Evolutionary conservation across 2,329 filamentous ascomycete genomes (phyloP).

Genomic region (Pyrenophora teres): DNA sequence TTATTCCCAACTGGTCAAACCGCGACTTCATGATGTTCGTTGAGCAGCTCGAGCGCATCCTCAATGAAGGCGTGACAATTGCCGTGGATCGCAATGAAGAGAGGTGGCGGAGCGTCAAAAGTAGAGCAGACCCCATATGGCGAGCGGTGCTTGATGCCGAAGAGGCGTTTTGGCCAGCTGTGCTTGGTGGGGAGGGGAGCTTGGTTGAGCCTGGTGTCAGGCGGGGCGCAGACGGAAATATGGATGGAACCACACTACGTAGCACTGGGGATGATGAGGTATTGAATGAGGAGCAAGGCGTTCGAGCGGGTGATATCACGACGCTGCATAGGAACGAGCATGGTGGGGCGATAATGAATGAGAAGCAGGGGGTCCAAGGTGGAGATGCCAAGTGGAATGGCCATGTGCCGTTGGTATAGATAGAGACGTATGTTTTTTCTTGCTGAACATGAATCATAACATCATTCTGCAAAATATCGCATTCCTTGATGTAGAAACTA

Average conservation of each 20-base stretch:
- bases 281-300: conserved; percentile 2
- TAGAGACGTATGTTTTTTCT: too few species aligned
- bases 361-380: neutral
- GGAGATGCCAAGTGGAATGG: neutral
- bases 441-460: too few species aligned
- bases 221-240: conserved; percentile 5
- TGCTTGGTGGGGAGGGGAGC: conserved; percentile 6
- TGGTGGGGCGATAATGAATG: neutral
- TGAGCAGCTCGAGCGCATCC: conserved; percentile 57
- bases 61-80: conserved; percentile 54
- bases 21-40: conserved; percentile 66
- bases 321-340: conserved; percentile 3
- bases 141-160: conserved; percentile 38
- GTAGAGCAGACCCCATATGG: conserved; percentile 32
- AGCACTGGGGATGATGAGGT: conserved; percentile 5
- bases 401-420: neutral
- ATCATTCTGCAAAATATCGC: too few species aligned
- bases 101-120: conserved; percentile 27
- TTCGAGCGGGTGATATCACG: conserved; percentile 2
- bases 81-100: conserved; percentile 26
- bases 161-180: conserved; percentile 41
- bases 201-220: conserved; percentile 12
- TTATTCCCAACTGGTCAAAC: conserved; percentile 72
- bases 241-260: conserved; percentile 12
- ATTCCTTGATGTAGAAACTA: too few species aligned